Base-by-base conservation (phyloP, 169 alveolate species). In the Neospora caninum region DNA sequence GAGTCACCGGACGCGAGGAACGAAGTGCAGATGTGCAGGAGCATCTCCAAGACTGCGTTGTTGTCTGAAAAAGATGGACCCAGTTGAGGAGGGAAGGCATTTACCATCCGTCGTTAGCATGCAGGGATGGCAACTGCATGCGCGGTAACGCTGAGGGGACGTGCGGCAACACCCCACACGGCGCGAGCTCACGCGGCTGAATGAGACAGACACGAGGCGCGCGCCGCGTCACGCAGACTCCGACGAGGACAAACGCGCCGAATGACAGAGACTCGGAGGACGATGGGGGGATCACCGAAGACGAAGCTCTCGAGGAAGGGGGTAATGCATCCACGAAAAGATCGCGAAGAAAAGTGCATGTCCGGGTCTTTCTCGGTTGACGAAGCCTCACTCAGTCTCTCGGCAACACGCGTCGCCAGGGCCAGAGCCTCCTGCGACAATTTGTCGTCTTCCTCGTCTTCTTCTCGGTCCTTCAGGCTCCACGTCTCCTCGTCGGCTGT, bases 41-140 rank as follows among this genome's bases (percentile, higher is more conserved):
- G 86, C 86, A 36, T 78, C 86, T 78, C 86, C 86, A 78, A 78
- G 86, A 78, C 86, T 6, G 86, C 86, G 86, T 38, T n/a, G 39
- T 20, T 78, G 45, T 78, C 86, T 78, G 86, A 2, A n/a, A n/a
- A n/a, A 4, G 31, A n/a, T n/a, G n/a, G n/a, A n/a, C n/a, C n/a
- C n/a, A n/a, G n/a, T n/a, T n/a, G n/a, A n/a, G n/a, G n/a, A n/a
- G n/a, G n/a, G n/a, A n/a, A n/a, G n/a, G n/a, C n/a, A n/a, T n/a
- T n/a, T n/a, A n/a, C n/a, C n/a, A n/a, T n/a, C n/a, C n/a, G n/a
- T n/a, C n/a, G n/a, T n/a, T n/a, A n/a, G n/a, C n/a, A n/a, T n/a
- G n/a, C n/a, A n/a, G n/a, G n/a, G n/a, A n/a, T n/a, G n/a, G n/a
- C n/a, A n/a, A n/a, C n/a, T n/a, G n/a, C n/a, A n/a, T n/a, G n/a